phyloP scores from a whole-genome alignment of 2,329 filamentous ascomycete genomes.

The Purpureocillium lavendulum region DNA sequence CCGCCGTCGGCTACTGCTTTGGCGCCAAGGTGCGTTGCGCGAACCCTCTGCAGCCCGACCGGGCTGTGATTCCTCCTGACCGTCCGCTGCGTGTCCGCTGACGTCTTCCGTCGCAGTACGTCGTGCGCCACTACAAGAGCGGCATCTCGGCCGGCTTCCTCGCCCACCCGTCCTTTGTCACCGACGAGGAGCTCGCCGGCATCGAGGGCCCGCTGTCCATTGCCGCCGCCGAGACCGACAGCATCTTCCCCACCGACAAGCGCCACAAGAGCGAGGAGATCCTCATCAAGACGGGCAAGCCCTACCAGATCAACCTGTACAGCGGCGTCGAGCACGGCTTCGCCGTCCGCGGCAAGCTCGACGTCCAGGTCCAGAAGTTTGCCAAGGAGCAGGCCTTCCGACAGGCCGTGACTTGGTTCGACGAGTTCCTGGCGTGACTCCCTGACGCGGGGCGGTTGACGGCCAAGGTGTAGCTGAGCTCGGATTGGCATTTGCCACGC shows the following conservation, averaged over 20 bases:
- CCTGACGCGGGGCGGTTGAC: background rate
- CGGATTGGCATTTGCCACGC: no score
- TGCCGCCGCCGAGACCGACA: constrained; percentile 54
- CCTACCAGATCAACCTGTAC: constrained; percentile 66
- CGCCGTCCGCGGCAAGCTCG: constrained; percentile 56
- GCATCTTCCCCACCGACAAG: constrained; percentile 46
- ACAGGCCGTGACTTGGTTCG: constrained; percentile 71
- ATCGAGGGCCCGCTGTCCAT: constrained; percentile 51
- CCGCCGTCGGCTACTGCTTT: constrained; percentile 56
- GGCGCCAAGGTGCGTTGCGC: constrained; percentile 49
- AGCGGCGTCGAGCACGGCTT: constrained; percentile 66
- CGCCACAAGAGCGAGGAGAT: constrained; percentile 52
- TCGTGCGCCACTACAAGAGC: constrained; percentile 54
- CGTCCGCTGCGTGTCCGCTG: no score
- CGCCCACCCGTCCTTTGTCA: constrained; percentile 57
- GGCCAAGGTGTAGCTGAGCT: background rate
- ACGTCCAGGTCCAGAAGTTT: constrained; percentile 45
- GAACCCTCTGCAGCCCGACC: constrained; percentile 16
- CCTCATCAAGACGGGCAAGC: constrained; percentile 38
- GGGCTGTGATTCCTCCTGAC: no score
- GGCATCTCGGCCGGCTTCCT: constrained; percentile 50
- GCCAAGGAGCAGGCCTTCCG: constrained; percentile 72
- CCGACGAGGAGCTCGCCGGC: constrained; percentile 48
- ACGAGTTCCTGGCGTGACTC: constrained; percentile 30
- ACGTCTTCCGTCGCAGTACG: no score